Base-by-base conservation (phyloP, 164 flowering plant genomes). In the Kingdonia uniflora region DNA sequence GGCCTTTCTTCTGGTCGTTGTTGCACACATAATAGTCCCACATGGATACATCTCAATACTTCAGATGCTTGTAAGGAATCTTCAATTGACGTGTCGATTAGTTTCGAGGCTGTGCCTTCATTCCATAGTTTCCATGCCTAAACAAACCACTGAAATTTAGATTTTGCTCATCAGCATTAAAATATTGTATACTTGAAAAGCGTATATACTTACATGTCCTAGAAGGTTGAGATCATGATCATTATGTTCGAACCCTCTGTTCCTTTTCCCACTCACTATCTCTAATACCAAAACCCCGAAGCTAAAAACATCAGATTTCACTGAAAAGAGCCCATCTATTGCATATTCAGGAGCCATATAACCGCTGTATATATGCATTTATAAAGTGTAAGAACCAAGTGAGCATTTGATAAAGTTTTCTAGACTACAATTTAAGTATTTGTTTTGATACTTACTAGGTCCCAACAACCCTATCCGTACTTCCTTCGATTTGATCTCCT, bases 391-490 rank as follows among this genome's bases (percentile, higher is more conserved):
- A 11, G 14, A 11, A 47, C 10, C 25, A 46, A 46, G 49, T 46
- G n/a, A n/a, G n/a, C n/a, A n/a, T 19, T 8, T 19, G 5, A 2
- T 10, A 22, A 4, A 21, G 19, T 10, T 24, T 22, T 7, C 4
- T 19, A n/a, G 46, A 17, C 13, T 19, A 44, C 1, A 13, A 11
- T 21, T 21, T 15, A 11, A 47, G 14, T 47, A 6, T 21, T 47
- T n/a, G n/a, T 11, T 47, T 21, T 6, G 15, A 20, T 7, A 55
- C 76, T 63, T 60, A 72, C 73, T 60, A 69, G 0, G 76, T 72
- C 25, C 76, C 76, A 25, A 61, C 73, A 14, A 72, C 71, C 39
- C 59, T n/a, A n/a, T 69, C 57, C 7, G 76, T 72, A 3, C 60
- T 66, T 17, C 49, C 71, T 51, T 69, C 64, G 1, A 33, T 65